Conservation (phyloP, 768 basidiomycete genomes). For the Lactarius vividus region DNA sequence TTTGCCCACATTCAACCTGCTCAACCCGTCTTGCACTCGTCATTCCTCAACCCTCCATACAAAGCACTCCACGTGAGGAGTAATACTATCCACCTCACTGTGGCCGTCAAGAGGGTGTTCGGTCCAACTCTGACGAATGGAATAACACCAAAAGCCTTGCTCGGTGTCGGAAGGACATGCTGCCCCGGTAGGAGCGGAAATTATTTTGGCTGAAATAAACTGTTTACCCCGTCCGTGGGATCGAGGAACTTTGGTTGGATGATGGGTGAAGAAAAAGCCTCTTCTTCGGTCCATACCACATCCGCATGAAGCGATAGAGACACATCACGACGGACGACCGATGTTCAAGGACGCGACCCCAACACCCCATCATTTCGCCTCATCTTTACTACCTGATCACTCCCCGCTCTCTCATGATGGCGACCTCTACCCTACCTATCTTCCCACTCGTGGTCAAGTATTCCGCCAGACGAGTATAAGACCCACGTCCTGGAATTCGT, state of each 20-base stretch:
- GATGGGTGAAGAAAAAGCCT: slow-evolving; percentile 75
- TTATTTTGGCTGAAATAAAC: slow-evolving; percentile 78
- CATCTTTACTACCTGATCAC: slow-evolving; percentile 78
- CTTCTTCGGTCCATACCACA: slow-evolving; percentile 57
- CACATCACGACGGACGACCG: slow-evolving; percentile 40
- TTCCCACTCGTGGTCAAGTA: slow-evolving; percentile 69
- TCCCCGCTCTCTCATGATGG: slow-evolving; percentile 78
- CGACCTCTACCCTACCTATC: slow-evolving; percentile 38
- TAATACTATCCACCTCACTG: slow-evolving; percentile 61
- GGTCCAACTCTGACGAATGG: slow-evolving; percentile 85
- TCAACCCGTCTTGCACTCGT: slow-evolving; percentile 82
- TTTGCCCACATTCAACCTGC: slow-evolving; percentile 77
- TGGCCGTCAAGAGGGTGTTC: slow-evolving; percentile 83
- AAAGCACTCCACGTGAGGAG: slow-evolving; percentile 74
- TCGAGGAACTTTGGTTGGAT: slow-evolving; percentile 81
- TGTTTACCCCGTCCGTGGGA: slow-evolving; percentile 81
- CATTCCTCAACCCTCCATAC: slow-evolving; percentile 71
- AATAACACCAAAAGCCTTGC: slow-evolving; percentile 69
- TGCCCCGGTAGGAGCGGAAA: slow-evolving; percentile 55
- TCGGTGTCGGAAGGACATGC: slow-evolving; percentile 73
- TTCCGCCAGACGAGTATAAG: slow-evolving; percentile 68
- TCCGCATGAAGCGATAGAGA: neutral
- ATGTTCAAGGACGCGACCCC: slow-evolving; percentile 68
- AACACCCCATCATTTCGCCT: slow-evolving; percentile 82
- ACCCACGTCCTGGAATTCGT: slow-evolving; percentile 71